These are phyloP conservation scores for Cyberlindnera mrakii DNA, from an alignment of 805 yeast genomes.

Conservation along the genomic window DNA sequence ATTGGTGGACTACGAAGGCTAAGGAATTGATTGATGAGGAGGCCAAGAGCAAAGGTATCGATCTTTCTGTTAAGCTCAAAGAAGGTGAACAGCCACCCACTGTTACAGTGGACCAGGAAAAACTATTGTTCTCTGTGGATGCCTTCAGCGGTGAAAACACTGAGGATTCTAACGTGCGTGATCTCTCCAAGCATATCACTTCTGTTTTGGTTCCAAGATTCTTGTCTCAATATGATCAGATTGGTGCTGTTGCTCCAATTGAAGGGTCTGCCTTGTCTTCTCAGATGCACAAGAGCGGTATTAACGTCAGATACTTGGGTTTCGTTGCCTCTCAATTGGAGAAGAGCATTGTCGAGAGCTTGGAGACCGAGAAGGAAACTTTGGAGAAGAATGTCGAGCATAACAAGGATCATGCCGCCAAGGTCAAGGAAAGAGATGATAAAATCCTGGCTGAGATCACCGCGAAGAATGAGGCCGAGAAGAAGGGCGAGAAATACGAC, in stretches of 20 bases:
- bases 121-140: conserved; percentile 49
- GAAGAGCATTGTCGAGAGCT: conserved; percentile 25
- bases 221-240: conserved; percentile 40
- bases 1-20: conserved; percentile 77
- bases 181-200: conserved; percentile 58
- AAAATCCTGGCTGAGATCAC: conserved; percentile 14
- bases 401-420: conserved; percentile 13
- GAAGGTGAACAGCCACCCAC: conserved; percentile 39
- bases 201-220: conserved; percentile 56
- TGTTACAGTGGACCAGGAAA: conserved; percentile 45
- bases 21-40: conserved; percentile 33
- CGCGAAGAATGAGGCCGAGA: conserved; percentile 20
- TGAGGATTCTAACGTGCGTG: conserved; percentile 49
- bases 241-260: conserved; percentile 52
- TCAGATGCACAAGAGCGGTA: conserved; percentile 72
- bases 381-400: conserved; percentile 13
- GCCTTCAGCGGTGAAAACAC: conserved; percentile 42
- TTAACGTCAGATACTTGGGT: conserved; percentile 86
- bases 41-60: conserved; percentile 24
- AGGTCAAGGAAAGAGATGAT: conserved; percentile 11
- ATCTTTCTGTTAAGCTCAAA: conserved; percentile 12
- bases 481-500: conserved; percentile 19
- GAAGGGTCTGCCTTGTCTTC: conserved; percentile 75
- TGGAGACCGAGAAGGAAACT: conserved; percentile 9
- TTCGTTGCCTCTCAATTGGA: conserved; percentile 35